phyloP scores from a whole-genome alignment of 2,329 filamentous ascomycete species.

The Penicillium sp. region DNA sequence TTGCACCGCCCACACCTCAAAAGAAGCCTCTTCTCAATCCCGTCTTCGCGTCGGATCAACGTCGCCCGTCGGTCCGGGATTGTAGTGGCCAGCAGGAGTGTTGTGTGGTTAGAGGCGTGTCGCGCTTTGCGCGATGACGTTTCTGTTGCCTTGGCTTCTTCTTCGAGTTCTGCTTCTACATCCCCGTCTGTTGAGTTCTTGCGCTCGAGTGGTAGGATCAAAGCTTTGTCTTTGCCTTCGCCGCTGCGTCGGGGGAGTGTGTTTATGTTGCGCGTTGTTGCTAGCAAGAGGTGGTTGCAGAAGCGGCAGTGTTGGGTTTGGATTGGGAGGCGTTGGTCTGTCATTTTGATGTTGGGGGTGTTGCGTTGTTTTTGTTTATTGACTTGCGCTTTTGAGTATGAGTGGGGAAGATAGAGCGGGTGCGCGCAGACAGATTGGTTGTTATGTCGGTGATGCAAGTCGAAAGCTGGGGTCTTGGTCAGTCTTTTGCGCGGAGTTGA shows the following conservation, averaged over 20 bases:
- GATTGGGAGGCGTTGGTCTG: slow-evolving; percentile 31
- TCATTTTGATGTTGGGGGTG: background rate
- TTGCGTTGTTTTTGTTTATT: background rate
- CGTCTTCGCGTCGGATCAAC: slow-evolving; percentile 57
- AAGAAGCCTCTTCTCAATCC: slow-evolving; percentile 65
- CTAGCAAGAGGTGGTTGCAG: slow-evolving; percentile 64
- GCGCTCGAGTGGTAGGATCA: slow-evolving; percentile 55
- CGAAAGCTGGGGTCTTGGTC: background rate
- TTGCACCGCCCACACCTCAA: slow-evolving; percentile 61
- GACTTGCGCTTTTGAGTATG: background rate
- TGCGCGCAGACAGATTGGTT: background rate
- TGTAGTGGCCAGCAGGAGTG: slow-evolving; percentile 53
- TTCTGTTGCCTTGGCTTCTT: slow-evolving; percentile 20
- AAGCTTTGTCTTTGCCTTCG: slow-evolving; percentile 52
- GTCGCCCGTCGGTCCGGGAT: slow-evolving; percentile 49
- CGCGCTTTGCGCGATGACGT: slow-evolving; percentile 2
- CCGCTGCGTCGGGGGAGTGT: slow-evolving; percentile 53
- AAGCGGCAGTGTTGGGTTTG: slow-evolving; percentile 60
- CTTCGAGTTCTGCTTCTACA: slow-evolving; percentile 17
- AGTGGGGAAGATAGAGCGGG: background rate
- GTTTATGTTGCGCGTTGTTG: slow-evolving; percentile 54
- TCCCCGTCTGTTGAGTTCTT: slow-evolving; percentile 14
- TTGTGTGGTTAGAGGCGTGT: slow-evolving; percentile 36
- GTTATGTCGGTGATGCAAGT: background rate
- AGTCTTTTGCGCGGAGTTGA: background rate